Percentiles rank a stretch among this genome's conserved stretches.
Conservation (phyloP, 1,139 yeast species). For the Nakaseomyces bracarensis region DNA sequence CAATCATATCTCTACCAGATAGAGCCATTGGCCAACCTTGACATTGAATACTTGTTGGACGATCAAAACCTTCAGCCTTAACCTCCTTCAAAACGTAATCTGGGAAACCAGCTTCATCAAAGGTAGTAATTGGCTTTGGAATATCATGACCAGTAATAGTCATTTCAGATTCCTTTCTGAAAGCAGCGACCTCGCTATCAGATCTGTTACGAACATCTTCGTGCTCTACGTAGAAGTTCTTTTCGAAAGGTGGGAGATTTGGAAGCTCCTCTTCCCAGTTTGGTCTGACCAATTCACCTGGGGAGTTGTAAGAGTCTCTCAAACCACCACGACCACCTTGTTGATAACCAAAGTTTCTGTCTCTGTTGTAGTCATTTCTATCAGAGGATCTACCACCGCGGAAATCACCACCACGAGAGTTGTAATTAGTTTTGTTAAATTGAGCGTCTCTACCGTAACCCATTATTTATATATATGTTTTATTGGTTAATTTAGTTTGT, state of each 20-base stretch:
- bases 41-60: slow-evolving; percentile 93
- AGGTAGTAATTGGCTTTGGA: slow-evolving; percentile 87
- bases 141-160: slow-evolving; percentile 72
- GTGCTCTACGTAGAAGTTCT: slow-evolving; percentile 86
- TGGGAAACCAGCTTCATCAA: slow-evolving; percentile 97
- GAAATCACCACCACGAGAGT: slow-evolving; percentile 35
- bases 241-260: slow-evolving; percentile 80
- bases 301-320: slow-evolving; percentile 36
- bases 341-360: slow-evolving; percentile 20
- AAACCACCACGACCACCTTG: slow-evolving; percentile 31
- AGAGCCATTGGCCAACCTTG: slow-evolving; percentile 99
- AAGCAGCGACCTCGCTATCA: slow-evolving; percentile 59
- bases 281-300: slow-evolving; percentile 50
- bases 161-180: slow-evolving; percentile 84
- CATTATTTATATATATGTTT: slow-evolving; percentile 12
- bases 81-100: slow-evolving; percentile 85
- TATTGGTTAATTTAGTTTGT: slow-evolving; percentile 6
- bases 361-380: slow-evolving; percentile 35
- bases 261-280: slow-evolving; percentile 61
- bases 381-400: slow-evolving; percentile 36
- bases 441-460: slow-evolving; percentile 32
- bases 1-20: slow-evolving; percentile 97
- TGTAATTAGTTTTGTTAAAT: slow-evolving; percentile 29
- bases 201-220: slow-evolving; percentile 68
- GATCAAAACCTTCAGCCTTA: slow-evolving; percentile 84